Base-by-base conservation (phyloP, 768 basidiomycete species). In the Panaeolus papilionaceus region DNA sequence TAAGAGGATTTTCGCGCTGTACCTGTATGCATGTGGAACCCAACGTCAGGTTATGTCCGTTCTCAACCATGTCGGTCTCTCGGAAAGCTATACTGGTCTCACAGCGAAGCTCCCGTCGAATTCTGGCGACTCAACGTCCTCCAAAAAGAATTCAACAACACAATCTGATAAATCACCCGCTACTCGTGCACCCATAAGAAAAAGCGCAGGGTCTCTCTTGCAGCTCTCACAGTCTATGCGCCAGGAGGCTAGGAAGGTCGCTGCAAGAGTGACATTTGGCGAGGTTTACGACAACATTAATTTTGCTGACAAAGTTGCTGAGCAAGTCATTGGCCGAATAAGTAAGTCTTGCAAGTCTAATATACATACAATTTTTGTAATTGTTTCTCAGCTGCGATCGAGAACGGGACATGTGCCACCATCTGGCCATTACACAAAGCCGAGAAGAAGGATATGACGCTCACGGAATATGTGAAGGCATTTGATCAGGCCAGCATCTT, bases 241-340 rank as follows among this genome's bases (percentile, higher is more conserved):
- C 0, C 23, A 38, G 4, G 39, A 40, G 26, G 68, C 75, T 3
- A 70, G 71, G 1, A 11, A n/a, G 7, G 37, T 79, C 39, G 79
- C 77, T 0, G 44, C 71, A 14, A 71, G 68, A 0, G 70, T 71
- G 1, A 63, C 73, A 0, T 75, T 67, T 63, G 67, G 40, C 0
- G 44, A 51, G 23, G 72, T 76, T 11, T 82, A 82, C 64, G 80
- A 83, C 68, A 83, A 83, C 61, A 79, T 82, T 23, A 83, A 83
- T 62, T 68, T 79, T 62, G 49, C 74, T 2, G 70, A 73, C 38
- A 67, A 69, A 8, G 69, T 61, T 20, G 79, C 1, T 72, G 73
- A 6, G 75, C 67, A 8, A 69, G 77, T 80, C 40, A 42, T 42
- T 42, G 40, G 40, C 16, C 40, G 40, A 11, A 42, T 14, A 42